Conservation (phyloP, 75 land plant genomes). For the Selaginella tamariscina region DNA sequence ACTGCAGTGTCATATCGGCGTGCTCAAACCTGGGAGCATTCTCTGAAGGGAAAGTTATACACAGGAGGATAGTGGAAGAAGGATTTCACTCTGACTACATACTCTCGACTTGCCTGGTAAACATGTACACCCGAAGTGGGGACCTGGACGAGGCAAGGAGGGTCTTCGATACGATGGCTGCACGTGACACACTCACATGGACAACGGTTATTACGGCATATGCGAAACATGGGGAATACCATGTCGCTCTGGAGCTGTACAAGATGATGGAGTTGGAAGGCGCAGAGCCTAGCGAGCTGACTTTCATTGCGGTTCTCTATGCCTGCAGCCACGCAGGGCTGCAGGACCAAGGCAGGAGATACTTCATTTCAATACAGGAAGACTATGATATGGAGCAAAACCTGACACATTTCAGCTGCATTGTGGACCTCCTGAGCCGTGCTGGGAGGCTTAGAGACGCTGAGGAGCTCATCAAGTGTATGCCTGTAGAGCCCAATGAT, state of each 20-base stretch:
- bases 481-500: conserved; percentile 3
- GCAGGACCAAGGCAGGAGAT: background rate
- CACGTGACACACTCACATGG: conserved; percentile 39
- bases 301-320: background rate
- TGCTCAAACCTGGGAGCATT: conserved; percentile 36
- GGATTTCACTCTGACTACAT: conserved; percentile 27
- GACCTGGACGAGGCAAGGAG: conserved; percentile 32
- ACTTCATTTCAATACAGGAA: background rate
- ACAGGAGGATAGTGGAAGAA: conserved; percentile 22
- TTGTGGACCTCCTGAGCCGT: conserved; percentile 5
- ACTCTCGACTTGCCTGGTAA: conserved; percentile 38
- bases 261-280: conserved; percentile 23
- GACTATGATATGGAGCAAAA: background rate
- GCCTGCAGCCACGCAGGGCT: conserved; percentile 14
- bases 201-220: conserved; percentile 51
- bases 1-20: conserved; percentile 37
- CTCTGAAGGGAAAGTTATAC: conserved; percentile 29
- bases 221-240: conserved; percentile 29
- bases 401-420: background rate
- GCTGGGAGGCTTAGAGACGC: conserved; percentile 8
- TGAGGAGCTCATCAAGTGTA: background rate
- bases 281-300: conserved; percentile 5
- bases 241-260: conserved; percentile 28
- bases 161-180: conserved; percentile 37
- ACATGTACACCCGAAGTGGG: conserved; percentile 60